Evolutionary conservation across 257 asterid species (phyloP).

Genomic region (Lycium ferocissimum): DNA sequence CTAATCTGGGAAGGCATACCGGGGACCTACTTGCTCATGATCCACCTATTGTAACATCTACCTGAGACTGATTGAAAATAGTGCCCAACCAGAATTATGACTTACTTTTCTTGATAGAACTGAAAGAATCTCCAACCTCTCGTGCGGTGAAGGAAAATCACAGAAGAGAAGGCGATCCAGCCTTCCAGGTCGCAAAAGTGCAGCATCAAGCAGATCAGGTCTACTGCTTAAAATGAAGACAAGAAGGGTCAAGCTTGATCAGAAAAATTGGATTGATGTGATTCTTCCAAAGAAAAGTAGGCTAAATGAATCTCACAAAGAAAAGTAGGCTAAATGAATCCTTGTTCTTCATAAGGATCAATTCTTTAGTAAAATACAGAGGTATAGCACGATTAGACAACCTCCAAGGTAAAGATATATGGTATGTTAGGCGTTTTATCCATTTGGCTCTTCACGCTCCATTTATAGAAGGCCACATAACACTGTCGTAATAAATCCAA

Average conservation of each 20-base stretch:
- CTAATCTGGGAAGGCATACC: slow-evolving; percentile 3
- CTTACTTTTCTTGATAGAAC: slow-evolving; percentile 89
- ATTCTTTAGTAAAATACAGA: background rate
- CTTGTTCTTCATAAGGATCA: slow-evolving; percentile 1
- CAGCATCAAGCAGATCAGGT: slow-evolving; percentile 99
- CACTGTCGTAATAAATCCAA: background rate
- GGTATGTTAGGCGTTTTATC: background rate
- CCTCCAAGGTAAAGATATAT: background rate
- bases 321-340: background rate
- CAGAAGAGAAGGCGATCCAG: slow-evolving; percentile 94
- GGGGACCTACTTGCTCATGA: background rate
- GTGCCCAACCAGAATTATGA: slow-evolving; percentile 19
- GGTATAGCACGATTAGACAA: slow-evolving; percentile 14
- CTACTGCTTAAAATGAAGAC: slow-evolving; percentile 57
- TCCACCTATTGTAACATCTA: background rate
- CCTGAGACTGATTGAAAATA: background rate
- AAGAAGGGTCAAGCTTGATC: slow-evolving; percentile 24
- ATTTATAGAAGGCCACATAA: background rate
- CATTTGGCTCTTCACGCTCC: background rate
- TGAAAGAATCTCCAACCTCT: slow-evolving; percentile 80
- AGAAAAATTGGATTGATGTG: background rate
- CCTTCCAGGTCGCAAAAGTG: slow-evolving; percentile 97
- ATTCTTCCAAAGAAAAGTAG: slow-evolving; percentile 8
- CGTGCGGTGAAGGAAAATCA: slow-evolving; percentile 81
- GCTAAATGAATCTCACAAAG: background rate